A percentile compares a stretch with the other conserved stretches of the same genome.
phyloP scores from a whole-genome alignment of 139 green algal species.

The Asterochloris erici region DNA sequence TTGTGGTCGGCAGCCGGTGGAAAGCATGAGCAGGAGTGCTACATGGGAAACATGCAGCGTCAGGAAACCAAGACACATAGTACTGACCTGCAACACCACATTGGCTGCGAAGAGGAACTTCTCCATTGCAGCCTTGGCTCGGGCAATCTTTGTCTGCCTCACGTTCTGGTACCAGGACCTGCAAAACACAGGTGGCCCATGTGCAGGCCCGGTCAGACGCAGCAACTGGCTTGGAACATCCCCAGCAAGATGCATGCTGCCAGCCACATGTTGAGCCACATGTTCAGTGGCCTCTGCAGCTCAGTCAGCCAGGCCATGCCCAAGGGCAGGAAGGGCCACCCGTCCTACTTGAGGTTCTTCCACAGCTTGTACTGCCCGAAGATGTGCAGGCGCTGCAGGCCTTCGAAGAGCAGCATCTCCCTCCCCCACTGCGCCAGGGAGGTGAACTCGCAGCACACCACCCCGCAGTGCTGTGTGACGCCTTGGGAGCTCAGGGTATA shows the following conservation, averaged over 20 bases:
- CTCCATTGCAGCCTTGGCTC: conserved; percentile 42
- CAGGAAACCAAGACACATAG: neutral
- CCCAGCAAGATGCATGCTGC: neutral
- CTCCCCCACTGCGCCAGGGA: conserved; percentile 73
- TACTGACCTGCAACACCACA: conserved; percentile 58
- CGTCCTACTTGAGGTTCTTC: conserved; percentile 72
- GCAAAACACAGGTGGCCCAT: neutral
- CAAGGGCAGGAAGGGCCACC: conserved; percentile 38
- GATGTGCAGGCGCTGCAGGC: conserved; percentile 51
- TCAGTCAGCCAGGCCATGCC: neutral
- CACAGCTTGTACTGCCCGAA: conserved; percentile 76
- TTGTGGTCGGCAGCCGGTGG: no score
- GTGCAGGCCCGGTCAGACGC: no score
- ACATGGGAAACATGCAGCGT: no score
- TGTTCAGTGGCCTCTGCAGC: neutral
- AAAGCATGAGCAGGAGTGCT: no score
- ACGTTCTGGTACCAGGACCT: conserved; percentile 19
- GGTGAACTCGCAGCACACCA: conserved; percentile 65
- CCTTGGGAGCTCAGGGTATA: conserved; percentile 76
- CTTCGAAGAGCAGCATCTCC: conserved; percentile 67
- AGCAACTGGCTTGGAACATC: no score
- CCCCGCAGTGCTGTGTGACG: conserved; percentile 70
- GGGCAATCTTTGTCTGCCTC: conserved; percentile 51
- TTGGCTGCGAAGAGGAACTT: conserved; percentile 73
- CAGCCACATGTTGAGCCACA: no score